Base-by-base conservation (phyloP, 257 asterid genomes). In the Jaltomata sinuosa region DNA sequence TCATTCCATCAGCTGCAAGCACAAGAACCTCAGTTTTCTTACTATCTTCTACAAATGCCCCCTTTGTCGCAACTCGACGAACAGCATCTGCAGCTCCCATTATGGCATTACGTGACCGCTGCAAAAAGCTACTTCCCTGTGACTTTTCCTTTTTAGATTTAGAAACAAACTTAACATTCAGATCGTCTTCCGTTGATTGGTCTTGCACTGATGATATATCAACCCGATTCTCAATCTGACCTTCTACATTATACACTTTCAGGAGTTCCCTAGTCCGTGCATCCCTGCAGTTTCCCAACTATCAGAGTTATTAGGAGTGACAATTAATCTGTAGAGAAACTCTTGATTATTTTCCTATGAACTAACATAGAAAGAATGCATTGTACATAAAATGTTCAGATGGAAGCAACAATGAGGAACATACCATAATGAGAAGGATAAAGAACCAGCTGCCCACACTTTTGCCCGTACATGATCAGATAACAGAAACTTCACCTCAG, bases 31-130 rank as follows among this genome's bases (percentile, higher is more conserved):
- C 99, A 0, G 98, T 95, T 87, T 91, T 94, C 83, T 91, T 95
- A 61, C 89, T 84, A 40, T 95, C 99, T 47, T 97, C 99, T 0
- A 83, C 94, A 25, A 90, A 94, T 42, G 92, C 94, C 77, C 98
- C 97, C 85, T 91, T 94, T 15, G 92, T 82, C 68, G 98, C 98
- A 83, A 91, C 99, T 80, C 99, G 89, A 5, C 98, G 92, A 71
- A 97, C 98, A 34, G 99, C 99, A 91, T 92, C 99, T 21, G 99
- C 99, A 38, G 99, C 99, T n/a, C 99, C 98, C 92, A 95, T 86
- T 32, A 97, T 88, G 31, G 98, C 99, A 82, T 94, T 97, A 40
- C 99, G 96, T 3, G 99, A 97, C 34, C 98, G 87, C 80, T 97
- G 99, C 88, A 97, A 81, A 80, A 97, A 97, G 86, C 95, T 80